Percentiles rank a stretch among this genome's conserved stretches.
phyloP scores from a whole-genome alignment of 1,284 basidiomycete genomes.

The Cutaneotrichosporon dermatis region DNA sequence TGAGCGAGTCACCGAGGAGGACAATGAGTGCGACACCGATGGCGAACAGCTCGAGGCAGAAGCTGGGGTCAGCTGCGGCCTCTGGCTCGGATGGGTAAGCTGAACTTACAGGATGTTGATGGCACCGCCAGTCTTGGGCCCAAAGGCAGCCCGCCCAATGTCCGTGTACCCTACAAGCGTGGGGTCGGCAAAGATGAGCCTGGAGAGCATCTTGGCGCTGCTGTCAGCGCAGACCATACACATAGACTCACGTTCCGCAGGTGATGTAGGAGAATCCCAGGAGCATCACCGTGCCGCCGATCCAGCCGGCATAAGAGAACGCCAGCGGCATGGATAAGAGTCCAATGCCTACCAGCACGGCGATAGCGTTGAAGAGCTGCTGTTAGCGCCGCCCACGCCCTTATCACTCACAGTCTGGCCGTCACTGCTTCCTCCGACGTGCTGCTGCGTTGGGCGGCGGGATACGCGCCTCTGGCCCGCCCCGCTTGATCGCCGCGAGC shows the following conservation, averaged over 20 bases:
- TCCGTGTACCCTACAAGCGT: constrained; percentile 77
- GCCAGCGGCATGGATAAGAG: constrained; percentile 85
- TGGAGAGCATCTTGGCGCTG: constrained; percentile 78
- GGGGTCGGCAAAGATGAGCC: constrained; percentile 66
- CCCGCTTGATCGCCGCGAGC: constrained; percentile 1
- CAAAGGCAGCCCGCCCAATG: constrained; percentile 82
- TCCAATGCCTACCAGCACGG: constrained; percentile 80
- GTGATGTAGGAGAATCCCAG: constrained; percentile 72
- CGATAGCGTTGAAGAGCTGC: constrained; percentile 87
- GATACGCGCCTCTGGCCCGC: neutral
- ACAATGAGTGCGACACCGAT: constrained; percentile 69
- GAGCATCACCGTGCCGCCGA: constrained; percentile 67
- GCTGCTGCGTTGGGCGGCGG: neutral
- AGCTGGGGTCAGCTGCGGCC: constrained; percentile 43
- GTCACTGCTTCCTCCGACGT: constrained; percentile 62
- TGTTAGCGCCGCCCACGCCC: constrained; percentile 1
- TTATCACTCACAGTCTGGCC: constrained; percentile 66
- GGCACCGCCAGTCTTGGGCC: constrained; percentile 57
- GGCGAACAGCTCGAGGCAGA: constrained; percentile 79
- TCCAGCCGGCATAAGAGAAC: constrained; percentile 82
- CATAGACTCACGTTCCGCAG: constrained; percentile 71
- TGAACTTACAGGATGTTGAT: constrained; percentile 42
- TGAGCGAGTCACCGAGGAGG: constrained; percentile 77
- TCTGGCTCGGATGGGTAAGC: too few species aligned
- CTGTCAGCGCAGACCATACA: neutral